Evolutionary conservation across 805 yeast genomes (phyloP).

Genomic region (Clavispora vitiphila): DNA sequence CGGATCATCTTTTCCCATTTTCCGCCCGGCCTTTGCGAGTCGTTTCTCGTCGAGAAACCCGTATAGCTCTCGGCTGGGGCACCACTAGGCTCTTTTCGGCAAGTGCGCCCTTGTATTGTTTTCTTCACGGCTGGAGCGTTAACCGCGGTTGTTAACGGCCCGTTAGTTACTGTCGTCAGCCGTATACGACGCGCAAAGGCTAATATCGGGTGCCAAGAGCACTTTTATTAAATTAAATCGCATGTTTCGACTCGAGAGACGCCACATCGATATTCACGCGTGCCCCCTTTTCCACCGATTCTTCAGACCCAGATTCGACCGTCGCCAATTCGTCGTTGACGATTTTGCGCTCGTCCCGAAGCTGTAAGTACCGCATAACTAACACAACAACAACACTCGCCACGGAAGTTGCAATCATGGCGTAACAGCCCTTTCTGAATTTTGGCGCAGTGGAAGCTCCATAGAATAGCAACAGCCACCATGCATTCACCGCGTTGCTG

Average conservation of each 20-base stretch:
- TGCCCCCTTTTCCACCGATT: neutral
- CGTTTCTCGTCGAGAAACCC: no score
- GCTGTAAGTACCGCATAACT: constrained; percentile 40
- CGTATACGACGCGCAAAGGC: neutral
- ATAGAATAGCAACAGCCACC: constrained; percentile 57
- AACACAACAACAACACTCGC: constrained; percentile 37
- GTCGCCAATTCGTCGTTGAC: neutral
- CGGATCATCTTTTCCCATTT: no score
- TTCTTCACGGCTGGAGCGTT: no score
- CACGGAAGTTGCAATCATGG: constrained; percentile 50
- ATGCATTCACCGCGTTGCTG: constrained; percentile 57
- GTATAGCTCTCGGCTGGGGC: no score
- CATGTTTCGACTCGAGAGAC: neutral
- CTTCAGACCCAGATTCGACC: neutral
- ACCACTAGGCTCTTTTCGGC: no score
- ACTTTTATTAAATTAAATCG: neutral
- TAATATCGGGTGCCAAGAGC: no score
- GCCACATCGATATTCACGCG: neutral
- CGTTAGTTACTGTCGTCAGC: no score
- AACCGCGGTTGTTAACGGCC: no score
- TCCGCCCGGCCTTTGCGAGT: no score
- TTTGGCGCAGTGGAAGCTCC: constrained; percentile 48
- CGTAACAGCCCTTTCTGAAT: constrained; percentile 50
- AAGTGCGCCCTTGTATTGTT: no score
- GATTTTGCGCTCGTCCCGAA: constrained; percentile 3